Evolutionary conservation across 345 rosid genomes (phyloP), one percentile per base, ranked within the genome.

Genomic region (Linum trigynum): DNA sequence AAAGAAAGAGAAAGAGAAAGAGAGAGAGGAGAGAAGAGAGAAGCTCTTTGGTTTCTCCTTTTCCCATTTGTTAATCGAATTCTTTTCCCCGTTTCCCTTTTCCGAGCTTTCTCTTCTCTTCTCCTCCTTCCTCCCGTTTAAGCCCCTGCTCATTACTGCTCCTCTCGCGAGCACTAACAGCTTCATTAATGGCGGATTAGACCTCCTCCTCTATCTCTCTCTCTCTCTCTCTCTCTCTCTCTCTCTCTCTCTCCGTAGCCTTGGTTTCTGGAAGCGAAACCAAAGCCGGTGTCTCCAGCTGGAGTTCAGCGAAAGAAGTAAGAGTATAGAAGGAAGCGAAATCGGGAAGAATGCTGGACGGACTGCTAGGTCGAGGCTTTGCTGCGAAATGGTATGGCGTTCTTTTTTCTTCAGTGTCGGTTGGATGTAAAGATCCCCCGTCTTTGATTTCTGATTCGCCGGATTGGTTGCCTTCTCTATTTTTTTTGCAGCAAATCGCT

Each of bases 311-410:
- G 56, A 32, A 15, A 37, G 48, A 48, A 70, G 12, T 61, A 59
- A 55, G 55, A 70, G 12, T 61, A 59, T 41, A 23, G 56, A 57
- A 62, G 2, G 15, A 53, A 67, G 61, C 38, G 72, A 73, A 48
- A 38, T 4, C 32, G 55, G 69, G 56, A 55, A 79, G 77, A 79
- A 92, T 92, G 98, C 84, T 92, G 68, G 96, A 84, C 82, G 95
- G 92, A 32, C 59, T 94, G 64, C 74, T 88, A 67, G 95, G 92
- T 32, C 91, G 97, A 41, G 96, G 99, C 48, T 85, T 85, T 65
- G 72, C 82, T 43, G 55, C 92, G 17, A 90, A 85, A 78, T 82
- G 97, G 97, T 94, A 72, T 60, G 71, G 59, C 3, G 64, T 39
- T 32, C 55, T 1, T 35, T 32, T 6, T 11, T 39, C 7, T 39